Conservation (phyloP, 306 rosid species). For the Casuarina cunninghamiana region DNA sequence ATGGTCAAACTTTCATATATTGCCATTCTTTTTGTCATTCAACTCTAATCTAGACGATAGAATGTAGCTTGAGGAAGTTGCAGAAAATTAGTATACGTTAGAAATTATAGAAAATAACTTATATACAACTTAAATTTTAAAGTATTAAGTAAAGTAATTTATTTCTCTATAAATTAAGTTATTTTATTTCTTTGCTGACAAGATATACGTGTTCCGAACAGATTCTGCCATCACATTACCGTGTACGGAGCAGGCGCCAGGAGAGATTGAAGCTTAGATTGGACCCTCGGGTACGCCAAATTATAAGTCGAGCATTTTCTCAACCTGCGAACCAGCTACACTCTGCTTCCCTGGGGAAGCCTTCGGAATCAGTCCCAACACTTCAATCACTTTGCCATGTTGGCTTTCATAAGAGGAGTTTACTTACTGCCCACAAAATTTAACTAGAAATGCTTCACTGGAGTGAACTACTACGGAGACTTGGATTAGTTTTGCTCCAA, state of each 20-base stretch:
- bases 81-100: no score
- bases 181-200: no score
- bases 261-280: slow-evolving; percentile 29
- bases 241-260: slow-evolving; percentile 16
- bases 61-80: no score
- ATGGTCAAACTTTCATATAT: no score
- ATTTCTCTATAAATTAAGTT: no score
- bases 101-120: no score
- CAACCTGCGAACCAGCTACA: slow-evolving; percentile 32
- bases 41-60: no score
- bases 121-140: no score
- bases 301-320: slow-evolving; percentile 28
- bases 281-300: slow-evolving; percentile 17
- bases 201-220: no score
- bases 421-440: slow-evolving; percentile 42
- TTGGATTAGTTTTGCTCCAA: slow-evolving; percentile 14
- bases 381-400: slow-evolving; percentile 27
- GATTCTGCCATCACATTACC: no score
- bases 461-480: slow-evolving; percentile 46
- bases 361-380: slow-evolving; percentile 19
- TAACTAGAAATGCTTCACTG: slow-evolving; percentile 38
- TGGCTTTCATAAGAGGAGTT: slow-evolving; percentile 53
- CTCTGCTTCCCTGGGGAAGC: slow-evolving; percentile 37
- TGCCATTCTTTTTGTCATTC: no score
- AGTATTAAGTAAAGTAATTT: no score